Percentiles rank a stretch among this genome's conserved stretches.
These are phyloP conservation scores for Talaromyces borbonicus DNA, from an alignment of 495 filamentous ascomycete species.

Conservation along the genomic window DNA sequence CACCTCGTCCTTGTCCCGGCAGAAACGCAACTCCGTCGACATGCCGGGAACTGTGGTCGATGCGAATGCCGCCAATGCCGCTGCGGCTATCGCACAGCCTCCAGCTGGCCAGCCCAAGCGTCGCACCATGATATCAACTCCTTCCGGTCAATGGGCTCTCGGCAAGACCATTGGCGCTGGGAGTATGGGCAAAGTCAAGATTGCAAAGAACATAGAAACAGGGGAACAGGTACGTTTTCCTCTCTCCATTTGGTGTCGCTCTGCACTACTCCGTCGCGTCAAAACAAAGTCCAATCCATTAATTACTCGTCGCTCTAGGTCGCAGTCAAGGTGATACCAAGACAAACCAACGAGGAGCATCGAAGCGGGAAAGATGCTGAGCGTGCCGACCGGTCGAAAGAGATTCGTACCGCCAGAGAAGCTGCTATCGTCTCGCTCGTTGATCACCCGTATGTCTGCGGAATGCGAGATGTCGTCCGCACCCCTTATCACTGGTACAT, in stretches of 20 bases:
- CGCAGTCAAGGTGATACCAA: slow-evolving; percentile 96
- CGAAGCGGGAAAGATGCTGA: slow-evolving; percentile 73
- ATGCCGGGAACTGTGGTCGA: slow-evolving; percentile 39
- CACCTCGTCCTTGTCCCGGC: slow-evolving; percentile 34
- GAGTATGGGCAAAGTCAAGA: slow-evolving; percentile 94
- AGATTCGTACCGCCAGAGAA: slow-evolving; percentile 90
- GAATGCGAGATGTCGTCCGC: slow-evolving; percentile 87
- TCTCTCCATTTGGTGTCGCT: background rate
- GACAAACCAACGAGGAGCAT: slow-evolving; percentile 76
- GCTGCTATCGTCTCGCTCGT: slow-evolving; percentile 94
- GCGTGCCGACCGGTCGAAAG: slow-evolving; percentile 88
- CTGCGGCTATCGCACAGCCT: slow-evolving; percentile 25
- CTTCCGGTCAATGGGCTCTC: slow-evolving; percentile 79
- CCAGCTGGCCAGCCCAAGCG: slow-evolving; percentile 47
- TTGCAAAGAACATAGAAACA: slow-evolving; percentile 71
- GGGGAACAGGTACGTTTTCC: slow-evolving; percentile 59
- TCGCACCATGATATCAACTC: slow-evolving; percentile 73
- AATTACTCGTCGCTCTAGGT: slow-evolving; percentile 45
- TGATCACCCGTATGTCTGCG: slow-evolving; percentile 94
- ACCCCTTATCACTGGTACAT: slow-evolving; percentile 99
- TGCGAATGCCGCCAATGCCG: slow-evolving; percentile 29
- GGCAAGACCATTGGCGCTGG: slow-evolving; percentile 97
- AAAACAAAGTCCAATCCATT: background rate
- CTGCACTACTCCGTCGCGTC: too few relatives aligned
- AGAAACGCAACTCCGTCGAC: slow-evolving; percentile 44